Conservation (phyloP, 176 grass and related monocot species). For the Musa beccarii region DNA sequence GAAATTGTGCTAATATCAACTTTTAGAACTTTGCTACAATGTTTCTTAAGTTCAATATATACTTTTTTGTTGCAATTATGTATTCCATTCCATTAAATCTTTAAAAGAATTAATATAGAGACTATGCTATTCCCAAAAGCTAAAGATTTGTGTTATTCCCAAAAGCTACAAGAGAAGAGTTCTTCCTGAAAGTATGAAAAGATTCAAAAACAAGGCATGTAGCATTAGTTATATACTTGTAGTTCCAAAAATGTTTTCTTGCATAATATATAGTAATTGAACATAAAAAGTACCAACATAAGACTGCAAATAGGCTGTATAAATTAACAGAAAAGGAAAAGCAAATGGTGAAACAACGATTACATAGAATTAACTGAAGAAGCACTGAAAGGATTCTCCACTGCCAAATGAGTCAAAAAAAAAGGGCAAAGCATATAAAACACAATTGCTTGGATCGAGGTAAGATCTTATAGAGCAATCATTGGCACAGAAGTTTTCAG, state of each 20-base stretch:
- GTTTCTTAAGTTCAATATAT: no score
- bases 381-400: not conserved
- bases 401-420: not conserved
- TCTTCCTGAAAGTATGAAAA: no score
- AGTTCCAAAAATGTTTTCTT: no score
- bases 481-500: not conserved
- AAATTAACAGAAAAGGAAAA: not conserved
- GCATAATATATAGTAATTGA: not conserved
- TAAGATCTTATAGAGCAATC: not conserved
- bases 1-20: no score
- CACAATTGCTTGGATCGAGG: not conserved
- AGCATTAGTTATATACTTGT: no score
- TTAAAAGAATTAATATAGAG: not conserved
- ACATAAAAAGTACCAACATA: not conserved
- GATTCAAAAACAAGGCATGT: no score
- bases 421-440: not conserved
- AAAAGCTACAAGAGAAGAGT: not conserved
- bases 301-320: not conserved
- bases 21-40: no score
- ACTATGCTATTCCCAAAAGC: not conserved
- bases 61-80: no score
- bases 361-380: not conserved
- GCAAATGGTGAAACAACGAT: no score
- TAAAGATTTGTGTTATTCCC: no score
- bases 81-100: no score